phyloP scores from a whole-genome alignment of 805 yeast genomes.

The Yamadazyma ubonensis region DNA sequence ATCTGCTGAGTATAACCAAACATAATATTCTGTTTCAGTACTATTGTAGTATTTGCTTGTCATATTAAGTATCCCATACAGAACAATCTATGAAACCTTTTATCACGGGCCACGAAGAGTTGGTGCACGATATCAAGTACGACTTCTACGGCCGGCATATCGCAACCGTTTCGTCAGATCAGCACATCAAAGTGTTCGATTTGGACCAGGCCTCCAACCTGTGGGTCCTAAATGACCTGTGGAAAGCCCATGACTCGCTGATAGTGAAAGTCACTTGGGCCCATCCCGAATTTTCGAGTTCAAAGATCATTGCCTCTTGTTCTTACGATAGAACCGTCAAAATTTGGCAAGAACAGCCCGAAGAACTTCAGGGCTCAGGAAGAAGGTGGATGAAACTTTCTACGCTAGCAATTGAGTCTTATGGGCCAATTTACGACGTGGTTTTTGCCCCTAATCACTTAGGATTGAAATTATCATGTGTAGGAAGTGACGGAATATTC shows the following conservation, averaged over 20 bases:
- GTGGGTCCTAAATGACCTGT: slow-evolving; percentile 84
- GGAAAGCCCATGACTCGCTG: slow-evolving; percentile 94
- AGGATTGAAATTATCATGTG: slow-evolving; percentile 79
- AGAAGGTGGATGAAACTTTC: slow-evolving; percentile 77
- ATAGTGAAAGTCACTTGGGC: slow-evolving; percentile 88
- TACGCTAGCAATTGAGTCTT: slow-evolving; percentile 74
- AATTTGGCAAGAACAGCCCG: slow-evolving; percentile 87
- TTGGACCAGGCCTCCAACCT: slow-evolving; percentile 60
- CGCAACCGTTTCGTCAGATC: slow-evolving; percentile 95
- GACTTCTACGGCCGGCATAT: slow-evolving; percentile 90
- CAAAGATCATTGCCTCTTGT: slow-evolving; percentile 81
- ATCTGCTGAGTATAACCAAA: too few relatives aligned
- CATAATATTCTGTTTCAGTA: too few relatives aligned
- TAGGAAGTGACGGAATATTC: slow-evolving; percentile 85
- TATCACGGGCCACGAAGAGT: slow-evolving; percentile 88
- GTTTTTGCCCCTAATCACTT: slow-evolving; percentile 83
- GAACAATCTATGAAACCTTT: slow-evolving; percentile 56
- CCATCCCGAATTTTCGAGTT: slow-evolving; percentile 76
- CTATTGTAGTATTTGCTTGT: too few relatives aligned
- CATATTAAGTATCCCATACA: background rate
- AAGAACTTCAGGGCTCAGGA: slow-evolving; percentile 74
- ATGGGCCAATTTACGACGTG: slow-evolving; percentile 87
- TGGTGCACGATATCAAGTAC: slow-evolving; percentile 85
- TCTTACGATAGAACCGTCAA: slow-evolving; percentile 88
- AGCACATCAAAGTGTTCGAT: slow-evolving; percentile 86